phyloP scores from a whole-genome alignment of 2,329 filamentous ascomycete species.

The Fusarium torreyae region DNA sequence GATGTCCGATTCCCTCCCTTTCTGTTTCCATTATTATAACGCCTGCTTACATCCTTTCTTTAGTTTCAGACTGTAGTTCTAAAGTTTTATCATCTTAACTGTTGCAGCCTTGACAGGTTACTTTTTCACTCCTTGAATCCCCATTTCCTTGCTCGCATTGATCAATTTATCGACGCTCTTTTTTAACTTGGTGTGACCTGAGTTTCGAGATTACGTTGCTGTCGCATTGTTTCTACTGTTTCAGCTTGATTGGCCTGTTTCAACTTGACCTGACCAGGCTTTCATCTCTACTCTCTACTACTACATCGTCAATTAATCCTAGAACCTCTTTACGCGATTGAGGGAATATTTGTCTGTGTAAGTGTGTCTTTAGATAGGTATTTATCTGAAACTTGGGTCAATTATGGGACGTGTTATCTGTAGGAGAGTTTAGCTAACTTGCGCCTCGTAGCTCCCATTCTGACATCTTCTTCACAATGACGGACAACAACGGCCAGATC shows the following conservation, averaged over 20 bases:
- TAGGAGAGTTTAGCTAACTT: not conserved
- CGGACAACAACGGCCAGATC: slow-evolving; percentile 30
- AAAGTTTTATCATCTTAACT: not conserved
- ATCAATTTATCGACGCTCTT: slow-evolving; percentile 14
- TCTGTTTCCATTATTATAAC: slow-evolving; percentile 34
- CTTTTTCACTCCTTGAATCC: slow-evolving; percentile 28
- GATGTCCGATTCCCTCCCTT: slow-evolving; percentile 8
- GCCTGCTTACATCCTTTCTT: slow-evolving; percentile 3
- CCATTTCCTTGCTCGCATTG: slow-evolving; percentile 1
- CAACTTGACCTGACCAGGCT: not conserved
- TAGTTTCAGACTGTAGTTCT: slow-evolving; percentile 2
- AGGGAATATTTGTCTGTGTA: slow-evolving; percentile 11
- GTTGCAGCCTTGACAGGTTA: slow-evolving; percentile 2
- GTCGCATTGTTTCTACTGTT: slow-evolving; percentile 21
- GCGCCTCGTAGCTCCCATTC: not conserved
- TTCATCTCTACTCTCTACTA: not conserved
- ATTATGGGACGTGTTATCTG: not conserved
- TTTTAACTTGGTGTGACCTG: slow-evolving; percentile 4
- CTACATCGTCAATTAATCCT: slow-evolving; percentile 10
- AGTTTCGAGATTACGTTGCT: not conserved
- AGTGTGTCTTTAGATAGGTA: not conserved
- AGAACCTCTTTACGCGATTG: no score
- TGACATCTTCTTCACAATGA: slow-evolving; percentile 33
- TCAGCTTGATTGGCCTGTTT: slow-evolving; percentile 26
- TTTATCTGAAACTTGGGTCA: slow-evolving; percentile 6